Conservation (phyloP, 1,284 basidiomycete genomes). For the Pascua guehoae region DNA sequence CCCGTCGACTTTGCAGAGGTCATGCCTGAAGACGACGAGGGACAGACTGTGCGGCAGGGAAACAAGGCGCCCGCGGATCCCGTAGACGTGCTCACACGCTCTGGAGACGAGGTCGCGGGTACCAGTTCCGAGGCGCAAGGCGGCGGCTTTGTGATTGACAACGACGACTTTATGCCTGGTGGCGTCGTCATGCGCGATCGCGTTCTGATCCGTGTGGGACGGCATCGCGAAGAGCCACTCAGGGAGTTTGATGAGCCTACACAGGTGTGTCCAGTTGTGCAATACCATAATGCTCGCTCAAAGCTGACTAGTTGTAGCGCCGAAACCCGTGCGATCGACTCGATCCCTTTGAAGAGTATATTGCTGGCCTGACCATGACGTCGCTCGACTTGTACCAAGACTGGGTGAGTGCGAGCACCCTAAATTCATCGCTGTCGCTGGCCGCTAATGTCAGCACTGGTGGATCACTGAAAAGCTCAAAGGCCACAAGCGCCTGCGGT, state of each 20-base stretch:
- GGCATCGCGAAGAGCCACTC: conserved; percentile 35
- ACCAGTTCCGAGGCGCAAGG: conserved; percentile 40
- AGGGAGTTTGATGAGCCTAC: conserved; percentile 33
- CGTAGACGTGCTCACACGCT: conserved; percentile 32
- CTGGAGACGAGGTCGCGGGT: conserved; percentile 34
- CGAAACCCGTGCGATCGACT: conserved; percentile 37
- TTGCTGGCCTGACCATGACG: conserved; percentile 40
- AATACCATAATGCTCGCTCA: no score
- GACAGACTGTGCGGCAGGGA: conserved; percentile 15
- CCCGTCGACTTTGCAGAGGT: conserved; percentile 26
- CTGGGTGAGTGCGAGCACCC: conserved; percentile 24
- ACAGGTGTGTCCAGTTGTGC: conserved; percentile 13
- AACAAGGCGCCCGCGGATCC: conserved; percentile 38
- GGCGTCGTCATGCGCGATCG: conserved; percentile 44
- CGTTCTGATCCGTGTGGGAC: conserved; percentile 43
- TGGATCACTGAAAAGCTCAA: conserved; percentile 31
- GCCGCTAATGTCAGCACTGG: conserved; percentile 15
- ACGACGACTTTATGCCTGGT: conserved; percentile 23
- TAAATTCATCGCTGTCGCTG: neutral
- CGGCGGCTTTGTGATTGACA: conserved; percentile 19
- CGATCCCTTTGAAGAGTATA: conserved; percentile 42
- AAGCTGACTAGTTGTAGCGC: conserved; percentile 2
- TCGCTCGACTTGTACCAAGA: conserved; percentile 45
- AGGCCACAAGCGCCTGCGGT: conserved; percentile 39
- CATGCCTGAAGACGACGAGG: neutral